These are phyloP conservation scores for Blastobotrys petasosporus DNA, from an alignment of 1,139 yeast species.

Conservation along the genomic window DNA sequence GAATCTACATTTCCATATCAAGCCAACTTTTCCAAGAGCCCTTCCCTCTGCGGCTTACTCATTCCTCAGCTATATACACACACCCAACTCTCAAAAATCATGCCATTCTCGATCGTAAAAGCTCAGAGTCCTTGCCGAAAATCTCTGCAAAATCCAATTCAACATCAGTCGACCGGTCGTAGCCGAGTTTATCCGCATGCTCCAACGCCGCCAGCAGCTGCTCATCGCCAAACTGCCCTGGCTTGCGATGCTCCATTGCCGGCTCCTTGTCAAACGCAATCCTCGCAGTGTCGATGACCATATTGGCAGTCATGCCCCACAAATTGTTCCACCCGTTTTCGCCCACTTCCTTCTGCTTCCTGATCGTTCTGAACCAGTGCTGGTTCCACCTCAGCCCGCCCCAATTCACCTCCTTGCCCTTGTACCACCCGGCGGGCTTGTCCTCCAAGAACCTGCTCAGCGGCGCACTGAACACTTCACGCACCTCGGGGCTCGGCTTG, in stretches of 20 bases:
- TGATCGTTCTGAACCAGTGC: slow-evolving; percentile 30
- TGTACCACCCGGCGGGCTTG: slow-evolving; percentile 31
- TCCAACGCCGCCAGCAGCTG: slow-evolving; percentile 23
- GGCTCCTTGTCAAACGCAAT: slow-evolving; percentile 45
- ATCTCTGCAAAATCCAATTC: slow-evolving; percentile 23
- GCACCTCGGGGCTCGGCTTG: slow-evolving; percentile 33
- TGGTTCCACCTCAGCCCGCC: slow-evolving; percentile 31
- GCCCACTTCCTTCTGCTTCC: slow-evolving; percentile 46
- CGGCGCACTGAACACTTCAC: slow-evolving; percentile 32
- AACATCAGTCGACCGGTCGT: slow-evolving; percentile 22
- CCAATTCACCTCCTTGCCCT: slow-evolving; percentile 32
- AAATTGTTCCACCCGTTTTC: slow-evolving; percentile 61
- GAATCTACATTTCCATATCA: no score
- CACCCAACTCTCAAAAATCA: background rate
- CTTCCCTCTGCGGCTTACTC: no score
- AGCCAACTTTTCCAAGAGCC: no score
- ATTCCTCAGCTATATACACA: background rate
- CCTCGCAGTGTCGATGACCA: slow-evolving; percentile 69
- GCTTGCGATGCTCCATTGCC: slow-evolving; percentile 29
- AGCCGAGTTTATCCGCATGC: slow-evolving; percentile 23
- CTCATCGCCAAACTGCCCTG: slow-evolving; percentile 31
- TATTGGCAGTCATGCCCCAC: slow-evolving; percentile 91
- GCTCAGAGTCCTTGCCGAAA: slow-evolving; percentile 25
- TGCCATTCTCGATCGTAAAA: slow-evolving; percentile 20
- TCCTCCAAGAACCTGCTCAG: slow-evolving; percentile 24